phyloP scores from a whole-genome alignment of 139 green algal genomes.

The Deuterostichococcus epilithicus region DNA sequence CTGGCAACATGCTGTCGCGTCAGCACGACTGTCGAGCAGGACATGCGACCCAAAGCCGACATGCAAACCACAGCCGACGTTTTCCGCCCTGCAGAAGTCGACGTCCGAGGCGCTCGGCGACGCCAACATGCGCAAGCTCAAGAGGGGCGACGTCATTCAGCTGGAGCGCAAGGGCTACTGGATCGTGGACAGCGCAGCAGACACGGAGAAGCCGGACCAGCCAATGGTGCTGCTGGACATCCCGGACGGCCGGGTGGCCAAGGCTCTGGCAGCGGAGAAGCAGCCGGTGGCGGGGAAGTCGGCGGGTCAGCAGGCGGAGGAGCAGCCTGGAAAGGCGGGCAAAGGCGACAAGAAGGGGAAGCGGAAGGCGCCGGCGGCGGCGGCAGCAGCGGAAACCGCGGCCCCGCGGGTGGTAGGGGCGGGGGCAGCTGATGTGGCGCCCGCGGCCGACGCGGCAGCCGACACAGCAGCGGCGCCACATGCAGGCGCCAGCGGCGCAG shows the following conservation, averaged over 20 bases:
- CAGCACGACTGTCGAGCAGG: too few species aligned
- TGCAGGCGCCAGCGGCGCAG: background rate
- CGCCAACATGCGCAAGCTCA: slow-evolving; percentile 86
- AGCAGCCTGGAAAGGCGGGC: background rate
- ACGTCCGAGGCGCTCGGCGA: slow-evolving; percentile 76
- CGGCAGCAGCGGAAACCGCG: background rate
- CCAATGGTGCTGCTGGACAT: slow-evolving; percentile 82
- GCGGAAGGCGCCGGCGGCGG: too few species aligned
- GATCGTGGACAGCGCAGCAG: slow-evolving; percentile 82
- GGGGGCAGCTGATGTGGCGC: too few species aligned
- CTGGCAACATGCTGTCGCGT: too few species aligned
- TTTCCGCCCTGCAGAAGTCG: slow-evolving; percentile 15
- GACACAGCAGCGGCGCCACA: background rate
- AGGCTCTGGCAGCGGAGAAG: background rate
- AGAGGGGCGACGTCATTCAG: slow-evolving; percentile 94
- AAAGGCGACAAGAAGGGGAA: background rate
- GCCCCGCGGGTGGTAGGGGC: too few species aligned
- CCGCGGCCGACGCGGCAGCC: too few species aligned
- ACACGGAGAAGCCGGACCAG: slow-evolving; percentile 7
- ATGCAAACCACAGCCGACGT: background rate
- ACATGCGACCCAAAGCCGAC: too few species aligned
- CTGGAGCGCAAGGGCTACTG: slow-evolving; percentile 97
- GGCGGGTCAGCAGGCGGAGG: background rate
- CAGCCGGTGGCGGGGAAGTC: too few species aligned
- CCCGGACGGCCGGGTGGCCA: slow-evolving; percentile 69